Conservation (phyloP, 2,329 filamentous ascomycete species). For the Exophiala spinifera region DNA sequence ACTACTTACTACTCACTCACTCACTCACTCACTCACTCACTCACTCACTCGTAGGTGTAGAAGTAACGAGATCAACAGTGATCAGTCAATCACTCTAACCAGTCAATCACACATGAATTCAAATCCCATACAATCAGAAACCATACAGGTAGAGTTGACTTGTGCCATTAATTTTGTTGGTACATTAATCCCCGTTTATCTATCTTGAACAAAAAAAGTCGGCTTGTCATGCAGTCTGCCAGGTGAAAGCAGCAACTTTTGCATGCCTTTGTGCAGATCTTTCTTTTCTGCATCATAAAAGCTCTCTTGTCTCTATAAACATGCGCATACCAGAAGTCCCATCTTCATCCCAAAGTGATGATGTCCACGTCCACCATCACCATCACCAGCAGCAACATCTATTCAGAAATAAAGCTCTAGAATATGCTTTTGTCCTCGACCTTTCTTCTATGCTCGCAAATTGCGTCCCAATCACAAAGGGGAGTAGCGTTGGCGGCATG, state of each 20-base stretch:
- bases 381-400: conserved; percentile 6
- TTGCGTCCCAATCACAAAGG: conserved; percentile 2
- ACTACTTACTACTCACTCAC: too few species aligned
- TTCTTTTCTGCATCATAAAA: conserved; percentile 6
- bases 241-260: background rate
- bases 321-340: background rate
- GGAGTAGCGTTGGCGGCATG: conserved; percentile 7
- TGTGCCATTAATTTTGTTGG: conserved; percentile 20
- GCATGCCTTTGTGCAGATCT: conserved; percentile 1
- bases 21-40: too few species aligned
- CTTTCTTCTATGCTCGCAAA: background rate
- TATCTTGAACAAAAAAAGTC: background rate
- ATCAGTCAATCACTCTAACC: too few species aligned
- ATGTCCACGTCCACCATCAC: conserved; percentile 2
- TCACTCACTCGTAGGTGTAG: too few species aligned
- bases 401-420: conserved; percentile 1
- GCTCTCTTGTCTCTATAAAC: conserved; percentile 11
- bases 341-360: background rate
- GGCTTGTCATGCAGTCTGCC: conserved; percentile 7
- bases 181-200: conserved; percentile 17
- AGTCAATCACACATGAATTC: too few species aligned
- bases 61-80: too few species aligned
- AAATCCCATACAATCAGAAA: too few species aligned
- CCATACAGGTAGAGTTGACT: background rate
- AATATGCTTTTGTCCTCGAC: too few species aligned